Conservation (phyloP, 345 rosid species). For the Excoecaria agallocha region DNA sequence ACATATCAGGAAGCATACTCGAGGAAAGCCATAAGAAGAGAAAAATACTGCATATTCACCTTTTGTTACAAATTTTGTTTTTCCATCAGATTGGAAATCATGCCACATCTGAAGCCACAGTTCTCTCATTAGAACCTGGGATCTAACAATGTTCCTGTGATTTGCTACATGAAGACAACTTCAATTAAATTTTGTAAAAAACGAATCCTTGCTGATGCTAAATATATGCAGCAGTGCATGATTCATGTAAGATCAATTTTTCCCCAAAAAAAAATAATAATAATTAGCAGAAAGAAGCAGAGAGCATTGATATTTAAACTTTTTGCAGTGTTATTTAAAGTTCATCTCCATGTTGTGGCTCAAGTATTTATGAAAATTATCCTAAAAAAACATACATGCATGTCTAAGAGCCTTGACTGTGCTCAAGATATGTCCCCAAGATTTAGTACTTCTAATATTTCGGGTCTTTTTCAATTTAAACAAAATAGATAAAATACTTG, state of each 20-base stretch:
- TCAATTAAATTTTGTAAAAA: slow-evolving; percentile 17
- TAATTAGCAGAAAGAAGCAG: neutral
- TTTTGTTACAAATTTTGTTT: slow-evolving; percentile 76
- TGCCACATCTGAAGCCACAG: slow-evolving; percentile 99
- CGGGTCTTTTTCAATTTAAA: neutral
- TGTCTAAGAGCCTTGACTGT: neutral
- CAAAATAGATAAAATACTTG: neutral
- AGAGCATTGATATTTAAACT: neutral
- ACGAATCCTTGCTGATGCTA: slow-evolving; percentile 2
- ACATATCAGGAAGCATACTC: slow-evolving; percentile 11
- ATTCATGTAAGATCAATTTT: neutral
- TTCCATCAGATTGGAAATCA: slow-evolving; percentile 64
- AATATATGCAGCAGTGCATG: neutral
- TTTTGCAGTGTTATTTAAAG: neutral
- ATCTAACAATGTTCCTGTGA: slow-evolving; percentile 94
- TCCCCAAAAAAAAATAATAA: neutral
- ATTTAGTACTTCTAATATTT: neutral
- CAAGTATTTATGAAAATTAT: neutral
- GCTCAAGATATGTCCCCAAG: neutral
- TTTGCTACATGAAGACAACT: slow-evolving; percentile 59
- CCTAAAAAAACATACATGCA: neutral
- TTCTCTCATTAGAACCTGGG: slow-evolving; percentile 91
- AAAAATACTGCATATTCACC: slow-evolving; percentile 40
- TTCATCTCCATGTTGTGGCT: neutral
- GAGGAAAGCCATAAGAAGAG: neutral